Conservation (phyloP, 2,329 filamentous ascomycete species). For the Tolypocladium guangdongense region DNA sequence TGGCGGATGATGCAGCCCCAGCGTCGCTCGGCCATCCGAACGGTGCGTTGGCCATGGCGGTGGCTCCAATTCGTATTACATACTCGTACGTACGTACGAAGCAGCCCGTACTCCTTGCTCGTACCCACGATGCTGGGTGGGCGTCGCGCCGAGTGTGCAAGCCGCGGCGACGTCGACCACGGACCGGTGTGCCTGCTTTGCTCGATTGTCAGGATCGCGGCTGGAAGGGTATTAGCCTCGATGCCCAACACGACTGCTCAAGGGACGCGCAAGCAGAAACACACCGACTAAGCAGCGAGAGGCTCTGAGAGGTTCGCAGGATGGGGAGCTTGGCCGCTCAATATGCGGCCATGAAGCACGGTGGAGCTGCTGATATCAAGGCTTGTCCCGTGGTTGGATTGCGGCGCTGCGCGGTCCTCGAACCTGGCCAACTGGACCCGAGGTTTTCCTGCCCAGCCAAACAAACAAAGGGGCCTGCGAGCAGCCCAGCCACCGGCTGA, state of each 20-base stretch:
- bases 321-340: slow-evolving; percentile 13
- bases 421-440: slow-evolving; percentile 5
- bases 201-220: neutral
- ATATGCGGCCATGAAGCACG: slow-evolving; percentile 24
- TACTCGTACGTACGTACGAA: too few species aligned
- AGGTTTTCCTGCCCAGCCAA: neutral
- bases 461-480: neutral
- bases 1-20: neutral
- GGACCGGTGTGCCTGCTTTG: neutral
- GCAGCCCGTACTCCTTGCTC: too few species aligned
- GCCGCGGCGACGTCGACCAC: neutral
- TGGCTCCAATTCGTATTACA: neutral
- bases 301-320: slow-evolving; percentile 1
- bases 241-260: neutral
- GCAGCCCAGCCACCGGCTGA: neutral
- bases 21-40: neutral
- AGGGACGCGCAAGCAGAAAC: slow-evolving; percentile 15
- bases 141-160: neutral
- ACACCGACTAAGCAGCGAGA: slow-evolving; percentile 23
- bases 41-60: neutral
- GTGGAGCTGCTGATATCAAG: slow-evolving; percentile 19
- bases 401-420: slow-evolving; percentile 4
- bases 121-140: too few species aligned
- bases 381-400: slow-evolving; percentile 12
- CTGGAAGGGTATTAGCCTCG: neutral